Evolutionary conservation across 805 yeast species (phyloP), one percentile per base, ranked within the genome.

Genomic region (Myxozyma monticola): DNA sequence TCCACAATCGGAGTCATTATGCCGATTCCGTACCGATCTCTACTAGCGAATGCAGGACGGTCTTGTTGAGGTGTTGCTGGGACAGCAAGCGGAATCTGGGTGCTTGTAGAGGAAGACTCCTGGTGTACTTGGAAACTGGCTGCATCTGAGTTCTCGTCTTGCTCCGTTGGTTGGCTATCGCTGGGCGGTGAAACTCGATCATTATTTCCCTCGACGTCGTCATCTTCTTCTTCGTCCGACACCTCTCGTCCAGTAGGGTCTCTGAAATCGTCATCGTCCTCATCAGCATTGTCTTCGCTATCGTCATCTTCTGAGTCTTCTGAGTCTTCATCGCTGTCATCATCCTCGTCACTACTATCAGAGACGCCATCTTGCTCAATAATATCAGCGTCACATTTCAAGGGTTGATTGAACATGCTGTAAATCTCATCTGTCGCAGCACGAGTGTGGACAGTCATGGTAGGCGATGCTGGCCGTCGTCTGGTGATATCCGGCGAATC

Each of bases 391-490:
- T 54, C 59, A 31, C 56, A 48, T 9, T 61, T 57, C 2, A 74
- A 67, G 0, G 79, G 79, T 42, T 76, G 79, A 61, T 84, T 86
- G 64, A 88, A 85, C 88, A 88, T 85, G 14, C 79, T 76, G 54
- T 77, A 71, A 0, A 88, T 83, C 59, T 88, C 96, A 47, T 80
- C 78, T 49, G 81, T 77, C 1, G 96, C 91, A 60, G 81, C 80
- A 43, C 81, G 80, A 0, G 96, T 84, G 63, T 77, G 84, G 62
- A 83, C 69, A 0, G 96, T 89, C 56, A 85, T 76, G 0, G 96
- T 88, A 0, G 95, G 95, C 0, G 95, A 84, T 12, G 73, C 70
- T 2, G 80, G 76, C 26, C 65, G 62, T 24, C 31, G 38, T 12
- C 56, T 37, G 15, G 22, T 17, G 33, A 59, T 17, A 10, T 60